Percentiles rank a stretch among this genome's conserved stretches.
Evolutionary conservation across 257 asterid species (phyloP).

Genomic region (Solanum lycopersicoides): DNA sequence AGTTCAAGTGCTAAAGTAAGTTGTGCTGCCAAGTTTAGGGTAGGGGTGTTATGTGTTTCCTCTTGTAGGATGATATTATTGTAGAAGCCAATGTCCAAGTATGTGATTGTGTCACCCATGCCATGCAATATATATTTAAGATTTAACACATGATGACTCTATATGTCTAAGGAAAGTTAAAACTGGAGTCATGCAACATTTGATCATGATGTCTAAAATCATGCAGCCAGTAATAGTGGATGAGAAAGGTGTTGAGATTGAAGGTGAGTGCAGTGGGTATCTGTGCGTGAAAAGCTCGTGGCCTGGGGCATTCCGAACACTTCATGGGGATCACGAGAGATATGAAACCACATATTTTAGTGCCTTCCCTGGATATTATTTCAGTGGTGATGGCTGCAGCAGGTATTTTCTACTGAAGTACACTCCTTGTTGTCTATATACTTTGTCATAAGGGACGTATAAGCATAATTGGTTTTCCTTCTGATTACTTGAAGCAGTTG

Average conservation of each 20-base stretch:
- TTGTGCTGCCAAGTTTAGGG: no score
- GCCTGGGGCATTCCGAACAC: conserved; percentile 98
- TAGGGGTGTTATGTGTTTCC: no score
- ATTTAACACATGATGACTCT: background rate
- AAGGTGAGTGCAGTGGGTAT: conserved; percentile 96
- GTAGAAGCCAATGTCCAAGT: background rate
- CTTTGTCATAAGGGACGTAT: background rate
- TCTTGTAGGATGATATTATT: background rate
- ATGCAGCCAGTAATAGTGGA: conserved; percentile 94
- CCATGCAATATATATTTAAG: background rate
- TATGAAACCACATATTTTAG: conserved; percentile 96
- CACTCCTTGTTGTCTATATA: background rate
- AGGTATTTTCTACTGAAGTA: conserved; percentile 39
- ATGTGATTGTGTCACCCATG: background rate
- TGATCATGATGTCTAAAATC: background rate
- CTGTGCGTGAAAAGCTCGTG: conserved; percentile 85
- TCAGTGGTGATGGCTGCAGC: conserved; percentile 98
- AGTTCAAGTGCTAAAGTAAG: no score
- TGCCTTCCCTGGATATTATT: conserved; percentile 98
- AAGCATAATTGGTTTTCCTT: background rate
- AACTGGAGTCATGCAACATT: background rate
- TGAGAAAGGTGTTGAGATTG: conserved; percentile 91
- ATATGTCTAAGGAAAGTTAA: background rate
- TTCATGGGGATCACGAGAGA: conserved; percentile 93
- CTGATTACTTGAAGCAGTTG: background rate